These are phyloP conservation scores for Ophiostoma perfectum DNA, from an alignment of 2,329 filamentous ascomycete species.

Conservation along the genomic window DNA sequence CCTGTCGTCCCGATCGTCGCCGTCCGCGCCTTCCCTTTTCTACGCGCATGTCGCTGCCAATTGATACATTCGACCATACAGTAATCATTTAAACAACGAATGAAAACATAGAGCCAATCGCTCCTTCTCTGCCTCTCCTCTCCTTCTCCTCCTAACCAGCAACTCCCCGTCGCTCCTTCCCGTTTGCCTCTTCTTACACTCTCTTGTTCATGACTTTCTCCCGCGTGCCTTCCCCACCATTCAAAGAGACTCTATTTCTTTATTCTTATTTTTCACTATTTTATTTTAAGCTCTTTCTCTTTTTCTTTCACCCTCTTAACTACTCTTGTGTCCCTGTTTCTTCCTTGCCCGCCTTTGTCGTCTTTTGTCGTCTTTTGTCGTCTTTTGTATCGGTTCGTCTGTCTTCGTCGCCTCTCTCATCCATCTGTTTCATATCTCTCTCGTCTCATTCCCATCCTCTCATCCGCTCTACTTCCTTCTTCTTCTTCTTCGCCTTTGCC, in stretches of 20 bases:
- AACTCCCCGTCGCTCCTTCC: not conserved
- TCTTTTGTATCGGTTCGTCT: not conserved
- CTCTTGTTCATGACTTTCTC: not conserved
- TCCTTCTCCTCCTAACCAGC: not conserved
- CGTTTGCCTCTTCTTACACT: not conserved
- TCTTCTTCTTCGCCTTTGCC: not conserved
- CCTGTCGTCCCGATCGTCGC: not conserved
- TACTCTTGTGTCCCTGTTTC: not conserved
- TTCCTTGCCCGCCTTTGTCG: not conserved
- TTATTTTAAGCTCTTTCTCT: not conserved
- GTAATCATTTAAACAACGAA: too few species aligned
- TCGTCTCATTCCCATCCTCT: not conserved
- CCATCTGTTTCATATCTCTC: not conserved
- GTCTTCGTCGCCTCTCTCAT: not conserved
- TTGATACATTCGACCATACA: too few species aligned
- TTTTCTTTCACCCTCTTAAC: not conserved
- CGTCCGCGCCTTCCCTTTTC: too few species aligned
- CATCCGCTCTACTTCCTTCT: not conserved
- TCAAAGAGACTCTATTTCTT: not conserved
- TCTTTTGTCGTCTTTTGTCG: not conserved
- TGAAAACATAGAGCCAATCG: not conserved
- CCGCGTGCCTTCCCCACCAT: constrained; percentile 16
- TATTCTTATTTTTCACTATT: constrained; percentile 1
- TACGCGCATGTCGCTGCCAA: too few species aligned
- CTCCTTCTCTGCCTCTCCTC: not conserved